phyloP scores from a whole-genome alignment of 2,329 filamentous ascomycete species.

The Stachybotrys chlorohalonatus region DNA sequence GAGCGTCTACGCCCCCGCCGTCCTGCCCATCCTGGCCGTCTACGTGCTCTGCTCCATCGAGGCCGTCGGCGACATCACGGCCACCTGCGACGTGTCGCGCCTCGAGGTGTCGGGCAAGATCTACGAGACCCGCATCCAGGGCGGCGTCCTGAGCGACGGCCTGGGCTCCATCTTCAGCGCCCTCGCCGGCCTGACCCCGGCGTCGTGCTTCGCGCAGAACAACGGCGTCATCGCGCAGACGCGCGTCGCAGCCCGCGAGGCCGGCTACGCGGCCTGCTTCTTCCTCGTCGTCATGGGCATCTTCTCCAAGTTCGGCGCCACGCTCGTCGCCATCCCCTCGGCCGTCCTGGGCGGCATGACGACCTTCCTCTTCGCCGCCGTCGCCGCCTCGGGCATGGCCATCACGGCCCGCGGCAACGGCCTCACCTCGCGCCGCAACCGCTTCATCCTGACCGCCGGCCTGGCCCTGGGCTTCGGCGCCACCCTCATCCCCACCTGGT shows the following conservation, averaged over 20 bases:
- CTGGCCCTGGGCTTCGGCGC: conserved; percentile 66
- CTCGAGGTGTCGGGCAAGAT: conserved; percentile 63
- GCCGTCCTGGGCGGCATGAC: conserved; percentile 64
- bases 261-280: conserved; percentile 68
- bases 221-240: conserved; percentile 79
- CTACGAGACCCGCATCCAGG: conserved; percentile 72
- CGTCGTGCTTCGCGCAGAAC: conserved; percentile 76
- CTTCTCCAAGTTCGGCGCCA: conserved; percentile 75
- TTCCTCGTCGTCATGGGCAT: conserved; percentile 75
- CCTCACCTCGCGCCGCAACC: conserved; percentile 64
- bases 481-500: conserved; percentile 59
- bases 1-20: conserved; percentile 61
- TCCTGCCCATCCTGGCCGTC: conserved; percentile 60
- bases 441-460: conserved; percentile 72
- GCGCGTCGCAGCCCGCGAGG: conserved; percentile 70
- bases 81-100: conserved; percentile 71
- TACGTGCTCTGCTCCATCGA: conserved; percentile 70
- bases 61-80: conserved; percentile 72
- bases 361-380: conserved; percentile 70
- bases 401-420: conserved; percentile 62
- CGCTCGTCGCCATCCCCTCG: conserved; percentile 65
- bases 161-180: background rate
- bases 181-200: conserved; percentile 60
- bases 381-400: conserved; percentile 67
- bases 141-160: conserved; percentile 55